Evolutionary conservation across 2,329 filamentous ascomycete species (phyloP).

Genomic region (Colletotrichum chlorophyti): DNA sequence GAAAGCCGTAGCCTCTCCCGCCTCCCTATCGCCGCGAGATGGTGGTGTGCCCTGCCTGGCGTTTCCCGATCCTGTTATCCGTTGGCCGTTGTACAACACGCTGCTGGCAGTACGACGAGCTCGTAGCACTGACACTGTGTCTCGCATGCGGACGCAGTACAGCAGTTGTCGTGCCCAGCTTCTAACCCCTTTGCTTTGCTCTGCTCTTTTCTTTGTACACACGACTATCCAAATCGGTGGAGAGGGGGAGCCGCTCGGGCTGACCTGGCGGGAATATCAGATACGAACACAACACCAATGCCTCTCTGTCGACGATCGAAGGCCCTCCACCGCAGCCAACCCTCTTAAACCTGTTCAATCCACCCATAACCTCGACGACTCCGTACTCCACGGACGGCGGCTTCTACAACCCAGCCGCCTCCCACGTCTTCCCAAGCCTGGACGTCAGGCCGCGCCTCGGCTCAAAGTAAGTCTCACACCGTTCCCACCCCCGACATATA

Average conservation of each 20-base stretch:
- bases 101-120: constrained; percentile 53
- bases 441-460: constrained; percentile 62
- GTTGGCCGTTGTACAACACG: constrained; percentile 50
- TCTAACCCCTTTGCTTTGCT: constrained; percentile 34
- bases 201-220: constrained; percentile 13
- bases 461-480: constrained; percentile 57
- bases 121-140: constrained; percentile 39
- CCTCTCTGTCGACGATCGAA: constrained; percentile 61
- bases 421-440: constrained; percentile 54
- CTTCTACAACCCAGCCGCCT: constrained; percentile 54
- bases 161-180: constrained; percentile 42
- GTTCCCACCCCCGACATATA: constrained; percentile 1
- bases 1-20: constrained; percentile 37
- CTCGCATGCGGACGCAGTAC: constrained; percentile 44
- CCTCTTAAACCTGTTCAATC: constrained; percentile 59
- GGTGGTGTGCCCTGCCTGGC: constrained; percentile 40
- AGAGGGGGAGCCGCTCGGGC: constrained; percentile 27
- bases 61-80: constrained; percentile 48
- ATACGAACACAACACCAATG: constrained; percentile 62
- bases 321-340: constrained; percentile 56
- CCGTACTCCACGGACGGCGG: constrained; percentile 58
- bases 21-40: constrained; percentile 43
- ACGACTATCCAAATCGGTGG: too few species aligned
- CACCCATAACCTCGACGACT: constrained; percentile 52
- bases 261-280: constrained; percentile 48